A percentile compares a stretch with the other conserved stretches of the same genome.
phyloP scores from a whole-genome alignment of 129 eudicot genomes.

The carrot (Daucus carota) region DNA sequence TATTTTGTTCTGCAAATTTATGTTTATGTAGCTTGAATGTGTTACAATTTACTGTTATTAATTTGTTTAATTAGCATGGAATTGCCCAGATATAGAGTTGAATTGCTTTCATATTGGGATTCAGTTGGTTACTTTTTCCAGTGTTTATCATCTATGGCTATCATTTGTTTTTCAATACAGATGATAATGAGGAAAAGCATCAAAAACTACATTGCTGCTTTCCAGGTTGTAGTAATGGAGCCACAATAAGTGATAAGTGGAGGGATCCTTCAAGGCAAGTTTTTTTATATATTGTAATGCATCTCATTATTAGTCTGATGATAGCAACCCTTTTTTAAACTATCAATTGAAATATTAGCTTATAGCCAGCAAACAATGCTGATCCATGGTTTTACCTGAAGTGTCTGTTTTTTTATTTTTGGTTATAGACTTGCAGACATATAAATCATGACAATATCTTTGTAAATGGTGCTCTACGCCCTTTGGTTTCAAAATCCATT shows the following conservation, averaged over 20 bases:
- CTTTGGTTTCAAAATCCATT: neutral
- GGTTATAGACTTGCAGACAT: neutral
- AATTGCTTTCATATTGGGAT: too few species aligned
- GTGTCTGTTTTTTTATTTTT: neutral
- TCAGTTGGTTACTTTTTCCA: too few species aligned
- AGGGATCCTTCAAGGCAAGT: neutral
- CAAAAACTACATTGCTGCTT: neutral
- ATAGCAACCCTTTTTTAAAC: neutral
- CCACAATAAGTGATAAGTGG: neutral
- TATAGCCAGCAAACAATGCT: neutral
- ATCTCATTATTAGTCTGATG: neutral
- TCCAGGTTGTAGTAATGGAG: neutral
- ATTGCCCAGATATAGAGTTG: neutral
- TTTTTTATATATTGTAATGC: neutral
- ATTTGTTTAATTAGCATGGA: neutral
- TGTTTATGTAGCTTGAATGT: too few species aligned
- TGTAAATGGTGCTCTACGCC: neutral
- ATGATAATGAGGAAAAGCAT: too few species aligned
- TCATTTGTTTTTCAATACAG: too few species aligned
- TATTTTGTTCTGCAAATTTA: too few species aligned
- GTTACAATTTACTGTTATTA: too few species aligned
- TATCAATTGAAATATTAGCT: neutral
- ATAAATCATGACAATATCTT: neutral
- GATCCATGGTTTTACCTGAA: neutral
- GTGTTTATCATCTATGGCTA: too few species aligned